phyloP scores from a whole-genome alignment of 371 early-diverging fungal species.

The Globomyces sp. region DNA sequence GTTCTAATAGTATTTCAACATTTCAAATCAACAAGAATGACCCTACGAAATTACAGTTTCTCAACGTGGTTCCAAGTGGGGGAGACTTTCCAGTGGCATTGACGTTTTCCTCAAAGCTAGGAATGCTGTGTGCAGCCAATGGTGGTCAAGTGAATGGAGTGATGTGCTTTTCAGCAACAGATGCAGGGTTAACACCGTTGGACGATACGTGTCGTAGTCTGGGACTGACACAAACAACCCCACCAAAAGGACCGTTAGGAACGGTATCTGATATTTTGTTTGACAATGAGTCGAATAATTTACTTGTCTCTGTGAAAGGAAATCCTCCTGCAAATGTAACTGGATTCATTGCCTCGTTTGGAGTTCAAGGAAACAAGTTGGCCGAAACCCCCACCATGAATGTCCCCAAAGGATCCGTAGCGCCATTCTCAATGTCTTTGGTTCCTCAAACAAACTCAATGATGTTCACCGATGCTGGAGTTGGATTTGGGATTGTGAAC shows the following conservation, averaged over 20 bases:
- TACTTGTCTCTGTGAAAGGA: conserved; percentile 19
- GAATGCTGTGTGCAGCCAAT: conserved; percentile 17
- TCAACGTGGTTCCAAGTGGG: neutral
- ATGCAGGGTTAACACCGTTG: neutral
- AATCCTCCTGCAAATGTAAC: conserved; percentile 16
- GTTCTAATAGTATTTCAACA: conserved; percentile 9
- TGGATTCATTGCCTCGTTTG: conserved; percentile 18
- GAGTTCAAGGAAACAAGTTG: conserved; percentile 1
- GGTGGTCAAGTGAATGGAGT: conserved; percentile 13
- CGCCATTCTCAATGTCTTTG: conserved; percentile 16
- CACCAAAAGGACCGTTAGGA: conserved; percentile 19
- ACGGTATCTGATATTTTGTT: conserved; percentile 17
- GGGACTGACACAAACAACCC: conserved; percentile 14
- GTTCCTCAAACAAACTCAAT: conserved; percentile 3
- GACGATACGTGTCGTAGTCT: neutral
- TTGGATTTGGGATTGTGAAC: conserved; percentile 12
- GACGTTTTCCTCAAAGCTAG: conserved; percentile 4
- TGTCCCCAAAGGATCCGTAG: conserved; percentile 16
- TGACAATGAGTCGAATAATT: neutral
- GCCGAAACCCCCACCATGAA: neutral
- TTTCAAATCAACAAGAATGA: neutral
- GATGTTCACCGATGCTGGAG: conserved; percentile 20
- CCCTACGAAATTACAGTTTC: neutral
- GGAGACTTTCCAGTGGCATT: conserved; percentile 15
- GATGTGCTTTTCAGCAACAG: conserved; percentile 4